phyloP scores from a whole-genome alignment of 805 yeast species.

The Barnettozyma wickerhamii region DNA sequence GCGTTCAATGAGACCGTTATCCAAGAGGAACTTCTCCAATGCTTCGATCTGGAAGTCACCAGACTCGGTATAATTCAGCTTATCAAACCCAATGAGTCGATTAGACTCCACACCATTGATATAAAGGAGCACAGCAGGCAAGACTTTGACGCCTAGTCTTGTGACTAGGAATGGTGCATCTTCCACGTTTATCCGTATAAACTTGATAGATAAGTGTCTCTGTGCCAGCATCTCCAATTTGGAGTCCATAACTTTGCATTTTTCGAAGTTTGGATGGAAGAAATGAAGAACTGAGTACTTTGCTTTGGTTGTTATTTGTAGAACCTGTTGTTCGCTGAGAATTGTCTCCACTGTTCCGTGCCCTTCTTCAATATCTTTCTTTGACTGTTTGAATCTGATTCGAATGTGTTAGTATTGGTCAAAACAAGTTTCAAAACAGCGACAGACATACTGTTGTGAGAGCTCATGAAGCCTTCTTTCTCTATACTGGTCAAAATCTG shows the following conservation, averaged over 20 bases:
- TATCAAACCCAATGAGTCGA: conserved; percentile 66
- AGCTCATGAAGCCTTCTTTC: conserved; percentile 61
- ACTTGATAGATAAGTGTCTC: conserved; percentile 51
- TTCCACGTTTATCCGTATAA: conserved; percentile 53
- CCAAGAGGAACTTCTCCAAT: conserved; percentile 42
- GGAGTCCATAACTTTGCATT: conserved; percentile 57
- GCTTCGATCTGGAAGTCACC: conserved; percentile 42
- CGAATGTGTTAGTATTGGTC: conserved; percentile 1
- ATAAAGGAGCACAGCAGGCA: conserved; percentile 69
- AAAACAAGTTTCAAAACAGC: too few species aligned
- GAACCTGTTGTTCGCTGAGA: conserved; percentile 50
- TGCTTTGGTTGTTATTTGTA: conserved; percentile 43
- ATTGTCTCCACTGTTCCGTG: conserved; percentile 41
- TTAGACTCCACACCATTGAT: conserved; percentile 53
- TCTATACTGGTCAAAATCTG: conserved; percentile 47
- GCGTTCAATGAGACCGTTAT: conserved; percentile 30
- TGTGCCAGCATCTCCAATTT: conserved; percentile 44
- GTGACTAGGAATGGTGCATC: conserved; percentile 70
- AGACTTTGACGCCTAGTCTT: conserved; percentile 56
- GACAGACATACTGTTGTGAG: conserved; percentile 30
- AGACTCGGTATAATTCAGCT: conserved; percentile 40
- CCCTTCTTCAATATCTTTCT: conserved; percentile 33
- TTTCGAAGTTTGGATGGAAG: conserved; percentile 52
- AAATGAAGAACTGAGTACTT: conserved; percentile 55
- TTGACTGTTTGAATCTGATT: conserved; percentile 30